Evolutionary conservation across 75 land plant species (phyloP), one percentile per base, ranked within the genome.

Genomic region (Selaginella tamariscina): DNA sequence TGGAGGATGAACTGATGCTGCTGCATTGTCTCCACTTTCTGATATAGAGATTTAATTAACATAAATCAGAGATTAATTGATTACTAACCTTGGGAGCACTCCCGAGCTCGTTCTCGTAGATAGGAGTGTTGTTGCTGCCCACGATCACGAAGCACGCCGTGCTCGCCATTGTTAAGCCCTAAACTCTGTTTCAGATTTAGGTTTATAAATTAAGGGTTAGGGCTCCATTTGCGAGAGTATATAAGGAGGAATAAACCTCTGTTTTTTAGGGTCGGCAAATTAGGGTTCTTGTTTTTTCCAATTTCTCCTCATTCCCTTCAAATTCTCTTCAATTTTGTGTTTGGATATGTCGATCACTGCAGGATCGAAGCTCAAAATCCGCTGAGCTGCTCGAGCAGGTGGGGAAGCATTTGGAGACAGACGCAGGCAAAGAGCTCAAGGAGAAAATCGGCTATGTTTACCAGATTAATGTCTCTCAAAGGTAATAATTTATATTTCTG

Each of bases 1-100:
- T 93, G 98, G 56, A 89, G 63, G 31, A 93, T 84, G 66, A 93
- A 93, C 74, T 93, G 98, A 66, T 93, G 98, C 71, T 86, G 88
- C 18, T 93, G 91, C 20, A 82, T 82, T 55, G 95, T 82, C 70
- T 93, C 98, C 66, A 89, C 89, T 78, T 83, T 93, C 94, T 93
- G 81, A 5, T 15, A 39, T 5, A 39, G 49, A 5, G 15, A 39
- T 5, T 15, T 5, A 5, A 15, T 15, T 39, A 5, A 5, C 49
- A 39, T 39, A 5, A 5, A 5, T 15, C 49, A 39, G 49, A 5
- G 11, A 39, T 39, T 39, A 5, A 15, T 15, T 5, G 11, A 5
- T 39, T 13, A 56, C 1, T 11, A 32, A 82, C 84, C 70, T 77
- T 82, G 24, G 74, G 69, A 23, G 84, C 77, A 64, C 76, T 69